Evolutionary conservation across 306 rosid species (phyloP).

Genomic region (Corylus avellana): DNA sequence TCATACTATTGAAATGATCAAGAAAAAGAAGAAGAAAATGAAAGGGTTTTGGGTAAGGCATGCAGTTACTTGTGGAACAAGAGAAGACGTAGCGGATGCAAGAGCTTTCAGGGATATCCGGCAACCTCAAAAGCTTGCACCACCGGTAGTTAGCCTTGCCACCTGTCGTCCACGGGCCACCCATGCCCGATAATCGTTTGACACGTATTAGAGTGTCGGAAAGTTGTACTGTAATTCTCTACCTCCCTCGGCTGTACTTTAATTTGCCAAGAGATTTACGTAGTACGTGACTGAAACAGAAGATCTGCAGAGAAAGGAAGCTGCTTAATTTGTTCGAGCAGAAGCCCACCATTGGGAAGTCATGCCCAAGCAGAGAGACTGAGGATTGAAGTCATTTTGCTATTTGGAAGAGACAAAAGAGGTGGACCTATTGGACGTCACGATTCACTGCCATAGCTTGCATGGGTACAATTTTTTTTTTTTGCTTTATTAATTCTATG

Average conservation of each 20-base stretch:
- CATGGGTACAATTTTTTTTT: too few species aligned
- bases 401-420: too few species aligned
- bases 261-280: background rate
- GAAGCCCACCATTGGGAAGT: too few species aligned
- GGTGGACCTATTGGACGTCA: too few species aligned
- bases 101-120: background rate
- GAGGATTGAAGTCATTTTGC: too few species aligned
- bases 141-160: background rate
- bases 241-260: too few species aligned
- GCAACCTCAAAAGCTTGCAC: constrained; percentile 22
- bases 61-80: constrained; percentile 52
- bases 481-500: too few species aligned
- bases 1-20: background rate
- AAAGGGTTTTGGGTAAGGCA: constrained; percentile 46
- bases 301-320: background rate
- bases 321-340: background rate
- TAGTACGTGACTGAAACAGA: background rate
- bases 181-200: constrained; percentile 9
- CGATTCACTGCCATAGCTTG: too few species aligned
- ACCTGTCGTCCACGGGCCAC: constrained; percentile 25
- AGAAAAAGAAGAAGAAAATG: constrained; percentile 25
- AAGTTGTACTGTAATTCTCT: background rate
- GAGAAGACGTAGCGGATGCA: constrained; percentile 51
- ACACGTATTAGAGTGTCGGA: background rate
- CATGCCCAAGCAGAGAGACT: too few species aligned